Percentiles rank a stretch among this genome's conserved stretches.
Conservation (phyloP, 2,329 filamentous ascomycete genomes). For the Penicillium italicum region DNA sequence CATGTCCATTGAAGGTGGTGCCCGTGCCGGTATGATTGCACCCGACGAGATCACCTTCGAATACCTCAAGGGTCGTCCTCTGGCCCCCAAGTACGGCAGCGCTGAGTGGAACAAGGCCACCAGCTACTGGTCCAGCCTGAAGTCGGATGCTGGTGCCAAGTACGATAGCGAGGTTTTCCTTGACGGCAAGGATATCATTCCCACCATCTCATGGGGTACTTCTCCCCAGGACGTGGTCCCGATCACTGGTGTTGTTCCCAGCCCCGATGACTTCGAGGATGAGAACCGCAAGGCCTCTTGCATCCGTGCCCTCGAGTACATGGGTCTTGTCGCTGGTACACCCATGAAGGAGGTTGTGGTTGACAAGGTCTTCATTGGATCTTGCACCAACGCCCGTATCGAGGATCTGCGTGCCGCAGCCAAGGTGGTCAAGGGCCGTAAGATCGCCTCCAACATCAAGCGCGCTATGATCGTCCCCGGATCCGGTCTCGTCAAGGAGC, state of each 20-base stretch:
- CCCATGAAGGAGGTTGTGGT: conserved; percentile 86
- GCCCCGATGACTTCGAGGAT: conserved; percentile 79
- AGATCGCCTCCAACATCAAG: conserved; percentile 83
- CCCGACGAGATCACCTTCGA: conserved; percentile 92
- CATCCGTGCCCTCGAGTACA: conserved; percentile 84
- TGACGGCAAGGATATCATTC: conserved; percentile 86
- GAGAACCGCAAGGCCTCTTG: conserved; percentile 77
- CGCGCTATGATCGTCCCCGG: conserved; percentile 95
- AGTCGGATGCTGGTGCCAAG: conserved; percentile 81
- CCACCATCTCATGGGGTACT: conserved; percentile 95
- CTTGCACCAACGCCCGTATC: conserved; percentile 95
- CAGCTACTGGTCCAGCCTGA: conserved; percentile 81
- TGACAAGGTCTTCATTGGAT: conserved; percentile 98
- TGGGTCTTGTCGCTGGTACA: conserved; percentile 84
- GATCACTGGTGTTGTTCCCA: conserved; percentile 85
- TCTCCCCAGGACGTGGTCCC: conserved; percentile 95
- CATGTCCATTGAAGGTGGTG: conserved; percentile 97
- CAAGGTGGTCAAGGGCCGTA: conserved; percentile 78
- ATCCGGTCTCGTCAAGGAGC: conserved; percentile 87
- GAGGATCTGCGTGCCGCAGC: conserved; percentile 91
- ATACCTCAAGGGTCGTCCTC: conserved; percentile 85
- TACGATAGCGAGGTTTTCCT: conserved; percentile 89
- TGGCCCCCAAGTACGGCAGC: conserved; percentile 80
- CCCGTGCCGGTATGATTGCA: conserved; percentile 92
- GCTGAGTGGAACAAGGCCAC: conserved; percentile 86